Conservation (phyloP, 306 rosid genomes). For the Luffa aegyptiaca region DNA sequence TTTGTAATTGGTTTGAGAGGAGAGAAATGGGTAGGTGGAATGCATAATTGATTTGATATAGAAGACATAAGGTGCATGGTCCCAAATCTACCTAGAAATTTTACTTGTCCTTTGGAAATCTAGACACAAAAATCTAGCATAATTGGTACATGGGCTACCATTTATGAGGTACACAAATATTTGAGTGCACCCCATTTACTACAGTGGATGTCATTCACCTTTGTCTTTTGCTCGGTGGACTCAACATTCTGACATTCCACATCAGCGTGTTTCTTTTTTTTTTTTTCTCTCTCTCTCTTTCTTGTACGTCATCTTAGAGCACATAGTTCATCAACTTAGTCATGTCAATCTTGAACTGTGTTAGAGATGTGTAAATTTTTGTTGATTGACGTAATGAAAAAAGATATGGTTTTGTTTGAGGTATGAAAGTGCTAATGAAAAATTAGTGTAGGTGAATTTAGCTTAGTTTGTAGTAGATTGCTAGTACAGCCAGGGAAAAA, state of each 20-base stretch:
- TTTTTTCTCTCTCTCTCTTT: not conserved
- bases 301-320: not conserved
- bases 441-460: no score
- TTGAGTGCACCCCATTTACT: not conserved
- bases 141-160: not conserved
- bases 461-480: not conserved
- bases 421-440: no score
- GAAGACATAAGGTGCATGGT: not conserved
- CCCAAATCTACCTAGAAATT: not conserved
- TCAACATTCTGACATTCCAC: not conserved
- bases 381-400: no score
- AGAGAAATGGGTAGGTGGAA: not conserved
- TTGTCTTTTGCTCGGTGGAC: not conserved
- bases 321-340: not conserved
- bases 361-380: no score
- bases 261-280: not conserved
- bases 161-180: not conserved
- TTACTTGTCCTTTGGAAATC: not conserved
- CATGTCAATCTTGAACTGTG: not conserved
- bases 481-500: no score
- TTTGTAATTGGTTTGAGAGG: not conserved
- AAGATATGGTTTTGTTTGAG: no score
- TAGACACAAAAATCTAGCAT: not conserved
- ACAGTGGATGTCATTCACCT: not conserved
- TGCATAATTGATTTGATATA: conserved; percentile 1